A percentile compares a stretch with the other conserved stretches of the same genome.
Evolutionary conservation across 1,284 basidiomycete genomes (phyloP).

Genomic region (Trametes hirsuta): DNA sequence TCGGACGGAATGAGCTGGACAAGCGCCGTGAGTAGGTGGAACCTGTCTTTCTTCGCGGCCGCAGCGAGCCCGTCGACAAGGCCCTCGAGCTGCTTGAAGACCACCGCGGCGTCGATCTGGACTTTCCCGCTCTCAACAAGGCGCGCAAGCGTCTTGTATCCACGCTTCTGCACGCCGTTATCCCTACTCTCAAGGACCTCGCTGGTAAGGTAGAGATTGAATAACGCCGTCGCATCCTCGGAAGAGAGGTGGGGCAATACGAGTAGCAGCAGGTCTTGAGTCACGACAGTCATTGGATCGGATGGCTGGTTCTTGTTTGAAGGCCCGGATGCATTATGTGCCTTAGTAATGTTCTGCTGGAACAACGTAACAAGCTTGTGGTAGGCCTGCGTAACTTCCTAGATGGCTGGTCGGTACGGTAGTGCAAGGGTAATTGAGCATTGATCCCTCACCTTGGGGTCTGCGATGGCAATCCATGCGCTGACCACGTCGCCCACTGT

Average conservation of each 20-base stretch:
- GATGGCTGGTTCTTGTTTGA: slow-evolving; percentile 41
- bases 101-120: slow-evolving; percentile 53
- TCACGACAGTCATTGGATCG: slow-evolving; percentile 69
- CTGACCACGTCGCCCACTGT: slow-evolving; percentile 90
- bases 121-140: slow-evolving; percentile 68
- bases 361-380: slow-evolving; percentile 80
- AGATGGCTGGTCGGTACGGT: neutral
- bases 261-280: slow-evolving; percentile 89
- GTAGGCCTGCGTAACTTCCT: slow-evolving; percentile 85
- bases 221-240: slow-evolving; percentile 63
- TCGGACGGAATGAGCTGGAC: slow-evolving; percentile 72
- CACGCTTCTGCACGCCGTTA: slow-evolving; percentile 93
- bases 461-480: slow-evolving; percentile 85
- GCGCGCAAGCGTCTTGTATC: slow-evolving; percentile 86
- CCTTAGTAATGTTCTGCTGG: slow-evolving; percentile 63
- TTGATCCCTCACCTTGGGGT: slow-evolving; percentile 55
- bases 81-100: slow-evolving; percentile 69
- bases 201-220: slow-evolving; percentile 61
- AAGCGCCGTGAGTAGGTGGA: slow-evolving; percentile 77
- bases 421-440: neutral
- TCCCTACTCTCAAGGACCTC: slow-evolving; percentile 75
- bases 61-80: slow-evolving; percentile 69
- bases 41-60: slow-evolving; percentile 94
- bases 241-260: slow-evolving; percentile 80
- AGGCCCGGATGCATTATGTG: slow-evolving; percentile 35